Percentiles rank a stretch among this genome's conserved stretches.
Conservation (phyloP, 176 grass and related monocot species). For the Raddia distichophylla region DNA sequence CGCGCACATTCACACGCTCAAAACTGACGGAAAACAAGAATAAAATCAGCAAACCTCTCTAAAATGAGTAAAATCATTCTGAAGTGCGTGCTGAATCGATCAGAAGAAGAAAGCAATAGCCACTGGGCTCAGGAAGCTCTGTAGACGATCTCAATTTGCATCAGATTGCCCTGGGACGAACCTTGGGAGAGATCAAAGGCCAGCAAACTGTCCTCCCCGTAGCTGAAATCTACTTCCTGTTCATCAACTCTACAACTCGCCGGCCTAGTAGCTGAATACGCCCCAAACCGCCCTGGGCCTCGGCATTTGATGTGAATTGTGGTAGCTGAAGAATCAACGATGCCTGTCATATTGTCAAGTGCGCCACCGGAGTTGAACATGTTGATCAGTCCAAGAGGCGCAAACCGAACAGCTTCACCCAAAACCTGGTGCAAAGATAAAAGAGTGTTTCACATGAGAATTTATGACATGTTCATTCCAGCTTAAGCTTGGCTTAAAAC, state of each 20-base stretch:
- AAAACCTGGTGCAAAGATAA: slow-evolving; percentile 35
- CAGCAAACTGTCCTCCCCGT: slow-evolving; percentile 35
- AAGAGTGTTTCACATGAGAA: neutral
- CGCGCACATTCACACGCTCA: too few species aligned
- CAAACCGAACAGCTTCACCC: slow-evolving; percentile 26
- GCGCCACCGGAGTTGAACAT: slow-evolving; percentile 72
- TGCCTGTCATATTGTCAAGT: slow-evolving; percentile 15
- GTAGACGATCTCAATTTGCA: slow-evolving; percentile 40
- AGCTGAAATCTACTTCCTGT: slow-evolving; percentile 41
- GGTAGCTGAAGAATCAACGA: slow-evolving; percentile 22
- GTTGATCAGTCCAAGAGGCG: slow-evolving; percentile 50
- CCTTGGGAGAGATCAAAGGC: slow-evolving; percentile 30
- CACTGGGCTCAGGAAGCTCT: slow-evolving; percentile 6
- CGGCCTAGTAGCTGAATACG: slow-evolving; percentile 44
- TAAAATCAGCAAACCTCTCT: too few species aligned
- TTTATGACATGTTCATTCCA: too few species aligned
- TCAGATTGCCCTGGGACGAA: neutral
- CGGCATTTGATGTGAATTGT: slow-evolving; percentile 40
- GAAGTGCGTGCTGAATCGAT: too few species aligned
- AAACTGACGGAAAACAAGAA: too few species aligned
- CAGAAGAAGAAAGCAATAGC: too few species aligned
- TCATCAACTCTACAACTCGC: slow-evolving; percentile 44
- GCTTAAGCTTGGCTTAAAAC: too few species aligned
- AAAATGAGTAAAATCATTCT: too few species aligned
- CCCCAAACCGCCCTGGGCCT: slow-evolving; percentile 52